phyloP scores from a whole-genome alignment of 768 basidiomycete genomes.

The Pulveroboletus sp. region DNA sequence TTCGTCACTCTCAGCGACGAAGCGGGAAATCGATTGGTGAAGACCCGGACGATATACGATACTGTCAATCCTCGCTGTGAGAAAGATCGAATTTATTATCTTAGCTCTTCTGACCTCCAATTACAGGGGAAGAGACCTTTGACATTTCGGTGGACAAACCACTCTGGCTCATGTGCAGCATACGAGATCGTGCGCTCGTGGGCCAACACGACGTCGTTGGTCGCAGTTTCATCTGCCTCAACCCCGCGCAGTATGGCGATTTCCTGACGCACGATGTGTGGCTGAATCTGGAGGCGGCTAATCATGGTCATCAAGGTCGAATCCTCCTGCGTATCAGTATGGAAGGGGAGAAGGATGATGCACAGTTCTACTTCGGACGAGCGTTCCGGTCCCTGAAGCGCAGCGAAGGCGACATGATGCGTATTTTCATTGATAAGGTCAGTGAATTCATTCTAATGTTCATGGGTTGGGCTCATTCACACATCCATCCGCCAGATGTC shows the following conservation, averaged over 20 bases:
- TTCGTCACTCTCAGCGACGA: constrained; percentile 96
- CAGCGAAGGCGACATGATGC: constrained; percentile 92
- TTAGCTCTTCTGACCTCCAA: constrained; percentile 3
- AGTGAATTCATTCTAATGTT: neutral
- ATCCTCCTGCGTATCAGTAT: constrained; percentile 88
- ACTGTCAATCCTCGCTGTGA: constrained; percentile 83
- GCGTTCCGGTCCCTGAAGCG: constrained; percentile 92
- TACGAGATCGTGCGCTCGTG: constrained; percentile 84
- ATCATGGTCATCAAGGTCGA: constrained; percentile 54
- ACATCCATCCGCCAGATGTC: constrained; percentile 62
- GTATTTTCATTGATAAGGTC: constrained; percentile 97
- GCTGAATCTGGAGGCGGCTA: constrained; percentile 75
- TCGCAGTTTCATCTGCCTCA: constrained; percentile 86
- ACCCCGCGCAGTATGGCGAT: constrained; percentile 84
- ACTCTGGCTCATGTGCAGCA: constrained; percentile 96
- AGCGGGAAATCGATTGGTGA: constrained; percentile 81
- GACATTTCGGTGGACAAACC: constrained; percentile 90
- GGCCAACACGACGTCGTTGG: constrained; percentile 94
- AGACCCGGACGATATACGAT: constrained; percentile 96
- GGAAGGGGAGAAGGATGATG: constrained; percentile 99
- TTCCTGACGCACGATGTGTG: constrained; percentile 88
- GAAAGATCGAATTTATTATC: constrained; percentile 26
- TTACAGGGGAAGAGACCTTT: constrained; percentile 91
- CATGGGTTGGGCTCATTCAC: neutral
- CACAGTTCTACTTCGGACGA: constrained; percentile 94